Base-by-base conservation (phyloP, 345 rosid species). In the Carallia pectinifolia region DNA sequence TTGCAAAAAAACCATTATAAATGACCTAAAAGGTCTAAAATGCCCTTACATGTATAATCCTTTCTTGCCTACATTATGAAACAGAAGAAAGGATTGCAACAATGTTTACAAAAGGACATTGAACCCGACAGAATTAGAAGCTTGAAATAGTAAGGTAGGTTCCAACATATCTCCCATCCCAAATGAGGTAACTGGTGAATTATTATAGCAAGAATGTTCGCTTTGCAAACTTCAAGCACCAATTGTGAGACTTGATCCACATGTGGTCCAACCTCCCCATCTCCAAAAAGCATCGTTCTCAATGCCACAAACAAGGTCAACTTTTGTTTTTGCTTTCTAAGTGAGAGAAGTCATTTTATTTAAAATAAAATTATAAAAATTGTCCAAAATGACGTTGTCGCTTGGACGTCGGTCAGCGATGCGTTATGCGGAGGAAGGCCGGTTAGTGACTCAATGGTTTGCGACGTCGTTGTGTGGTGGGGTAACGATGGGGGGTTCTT, bases 201-300 rank as follows among this genome's bases (percentile, higher is more conserved):
- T 71, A 87, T 74, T 73, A 88, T 89, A 70, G 90, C 71, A 47
- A 90, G 74, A 64, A 95, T 87, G 82, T 86, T 90, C 88, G 90
- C 99, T 74, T 90, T 90, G 76, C 92, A 95, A 69, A 95, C 70
- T 80, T 95, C 99, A 77, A 79, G 61, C 34, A 87, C 89, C 61
- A 92, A 71, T 77, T 87, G 97, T 15, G 84, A 82, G 75, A 85
- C 90, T 68, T 91, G 97, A 53, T 91, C 97, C 33, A 70, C 71
- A 67, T 87, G 89, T 64, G 97, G 93, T 71, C 90, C 99, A 79
- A 72, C 84, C 80, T 92, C 99, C 52, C 85, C 90, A 77, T 95
- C 99, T 69, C 99, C 99, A 52, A 88, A 77, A 39, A 95, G 85
- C 91, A 95, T 85, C 76, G 84, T 83, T 80, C 90, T 87, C 81